A percentile compares a stretch with the other conserved stretches of the same genome.
phyloP scores from a whole-genome alignment of 352 stramenopile species.

The Phytophthora gonapodyides region DNA sequence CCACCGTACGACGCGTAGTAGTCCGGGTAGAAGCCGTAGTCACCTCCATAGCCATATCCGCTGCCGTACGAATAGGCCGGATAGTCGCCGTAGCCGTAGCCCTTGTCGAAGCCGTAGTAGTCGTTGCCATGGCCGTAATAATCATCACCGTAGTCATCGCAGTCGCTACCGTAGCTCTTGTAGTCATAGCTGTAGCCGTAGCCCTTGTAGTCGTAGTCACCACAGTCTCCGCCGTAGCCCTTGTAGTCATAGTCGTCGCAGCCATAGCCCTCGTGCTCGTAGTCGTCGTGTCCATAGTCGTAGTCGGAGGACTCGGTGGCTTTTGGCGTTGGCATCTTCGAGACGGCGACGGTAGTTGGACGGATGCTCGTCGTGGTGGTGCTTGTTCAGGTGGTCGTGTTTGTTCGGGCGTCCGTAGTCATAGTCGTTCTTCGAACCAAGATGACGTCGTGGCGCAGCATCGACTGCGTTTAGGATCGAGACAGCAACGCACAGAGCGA shows the following conservation, averaged over 20 bases:
- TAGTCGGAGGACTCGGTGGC: too few relatives aligned
- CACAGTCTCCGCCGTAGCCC: not conserved
- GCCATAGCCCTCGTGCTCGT: too few relatives aligned
- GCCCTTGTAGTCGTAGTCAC: slow-evolving; percentile 6
- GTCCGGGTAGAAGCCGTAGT: slow-evolving; percentile 7
- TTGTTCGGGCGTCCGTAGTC: too few relatives aligned
- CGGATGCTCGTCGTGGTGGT: too few relatives aligned
- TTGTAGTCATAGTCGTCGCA: too few relatives aligned
- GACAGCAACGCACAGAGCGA: slow-evolving; percentile 19
- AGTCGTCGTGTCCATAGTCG: too few relatives aligned
- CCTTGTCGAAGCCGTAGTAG: slow-evolving; percentile 1
- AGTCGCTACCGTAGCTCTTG: slow-evolving; percentile 10
- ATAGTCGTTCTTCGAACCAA: too few relatives aligned
- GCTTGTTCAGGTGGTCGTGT: too few relatives aligned
- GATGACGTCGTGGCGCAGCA: too few relatives aligned
- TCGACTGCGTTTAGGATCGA: not conserved
- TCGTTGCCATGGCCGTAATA: slow-evolving; percentile 6
- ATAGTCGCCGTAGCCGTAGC: not conserved
- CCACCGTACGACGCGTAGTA: slow-evolving; percentile 13
- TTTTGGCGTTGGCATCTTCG: too few relatives aligned
- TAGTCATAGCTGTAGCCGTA: slow-evolving; percentile 7
- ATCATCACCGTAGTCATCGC: slow-evolving; percentile 1
- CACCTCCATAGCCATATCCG: slow-evolving; percentile 4
- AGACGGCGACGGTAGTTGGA: too few relatives aligned
- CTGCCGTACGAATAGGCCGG: slow-evolving; percentile 11